These are phyloP conservation scores for Bertia moriformis DNA, from an alignment of 2,329 filamentous ascomycete genomes.

Conservation along the genomic window DNA sequence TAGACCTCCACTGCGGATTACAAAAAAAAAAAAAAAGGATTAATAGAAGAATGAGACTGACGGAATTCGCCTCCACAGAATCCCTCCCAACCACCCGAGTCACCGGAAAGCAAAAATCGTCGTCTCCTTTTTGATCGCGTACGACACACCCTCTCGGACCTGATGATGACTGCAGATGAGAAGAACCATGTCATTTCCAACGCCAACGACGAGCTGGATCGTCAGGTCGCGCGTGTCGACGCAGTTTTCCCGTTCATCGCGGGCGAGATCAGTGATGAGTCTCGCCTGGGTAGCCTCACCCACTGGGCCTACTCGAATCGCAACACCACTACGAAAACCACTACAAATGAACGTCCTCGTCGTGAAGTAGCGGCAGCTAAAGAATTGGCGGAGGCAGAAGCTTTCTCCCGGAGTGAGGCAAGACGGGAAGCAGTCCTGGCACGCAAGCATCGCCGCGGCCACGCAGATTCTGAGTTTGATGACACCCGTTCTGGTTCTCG, in stretches of 20 bases:
- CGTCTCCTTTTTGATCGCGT: conserved; percentile 38
- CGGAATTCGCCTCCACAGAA: neutral
- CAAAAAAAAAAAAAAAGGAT: too few species aligned
- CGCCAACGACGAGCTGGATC: conserved; percentile 45
- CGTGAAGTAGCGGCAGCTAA: conserved; percentile 40
- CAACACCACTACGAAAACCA: conserved; percentile 25
- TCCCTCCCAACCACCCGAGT: neutral
- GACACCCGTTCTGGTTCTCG: conserved; percentile 15
- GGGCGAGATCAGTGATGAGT: conserved; percentile 49
- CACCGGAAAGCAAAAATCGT: conserved; percentile 7
- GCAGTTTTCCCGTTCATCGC: conserved; percentile 43
- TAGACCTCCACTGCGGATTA: conserved; percentile 8
- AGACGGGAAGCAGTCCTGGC: conserved; percentile 37
- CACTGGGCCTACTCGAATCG: conserved; percentile 52
- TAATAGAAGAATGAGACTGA: too few species aligned
- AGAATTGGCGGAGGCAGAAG: conserved; percentile 38
- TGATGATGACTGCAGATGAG: conserved; percentile 48
- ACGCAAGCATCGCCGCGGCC: conserved; percentile 35
- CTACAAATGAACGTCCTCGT: conserved; percentile 35
- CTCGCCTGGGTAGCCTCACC: conserved; percentile 45
- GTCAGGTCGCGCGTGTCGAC: conserved; percentile 41
- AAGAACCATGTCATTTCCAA: conserved; percentile 52
- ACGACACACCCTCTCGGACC: conserved; percentile 34
- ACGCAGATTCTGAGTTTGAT: conserved; percentile 46
- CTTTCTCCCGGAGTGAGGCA: conserved; percentile 40